These are phyloP conservation scores for Cubamyces lactineus DNA, from an alignment of 768 basidiomycete species.

Conservation along the genomic window DNA sequence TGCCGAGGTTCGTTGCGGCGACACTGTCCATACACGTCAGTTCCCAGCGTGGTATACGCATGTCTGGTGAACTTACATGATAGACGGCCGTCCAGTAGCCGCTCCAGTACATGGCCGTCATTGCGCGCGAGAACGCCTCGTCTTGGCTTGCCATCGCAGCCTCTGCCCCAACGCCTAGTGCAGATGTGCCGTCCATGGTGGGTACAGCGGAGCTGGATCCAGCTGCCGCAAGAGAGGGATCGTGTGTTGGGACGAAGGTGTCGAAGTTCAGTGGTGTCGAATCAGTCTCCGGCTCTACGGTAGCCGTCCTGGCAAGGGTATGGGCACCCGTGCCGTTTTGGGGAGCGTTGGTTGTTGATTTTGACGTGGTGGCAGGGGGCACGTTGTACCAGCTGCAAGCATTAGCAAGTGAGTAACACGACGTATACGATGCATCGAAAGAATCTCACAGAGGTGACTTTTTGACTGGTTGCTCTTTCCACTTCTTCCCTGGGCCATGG, in stretches of 20 bases:
- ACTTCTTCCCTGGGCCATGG: constrained; percentile 69
- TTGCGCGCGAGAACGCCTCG: constrained; percentile 75
- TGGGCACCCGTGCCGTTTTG: not conserved
- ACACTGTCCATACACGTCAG: constrained; percentile 6
- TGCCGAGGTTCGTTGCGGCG: constrained; percentile 20
- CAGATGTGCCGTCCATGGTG: constrained; percentile 11
- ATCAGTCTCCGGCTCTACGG: constrained; percentile 42
- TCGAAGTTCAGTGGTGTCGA: constrained; percentile 70
- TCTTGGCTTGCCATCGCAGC: constrained; percentile 56
- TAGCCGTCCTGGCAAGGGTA: not conserved
- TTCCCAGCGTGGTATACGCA: not conserved
- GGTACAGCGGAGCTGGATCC: constrained; percentile 22
- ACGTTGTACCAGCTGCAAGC: constrained; percentile 77
- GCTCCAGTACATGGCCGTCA: constrained; percentile 84
- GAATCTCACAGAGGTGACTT: constrained; percentile 66
- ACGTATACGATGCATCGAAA: not conserved
- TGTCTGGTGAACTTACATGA: constrained; percentile 52
- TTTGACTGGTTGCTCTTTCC: constrained; percentile 72
- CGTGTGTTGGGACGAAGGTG: constrained; percentile 71
- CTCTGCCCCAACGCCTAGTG: constrained; percentile 5
- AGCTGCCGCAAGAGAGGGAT: constrained; percentile 55
- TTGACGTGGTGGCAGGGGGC: constrained; percentile 40
- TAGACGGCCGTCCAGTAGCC: constrained; percentile 90
- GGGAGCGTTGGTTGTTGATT: constrained; percentile 12
- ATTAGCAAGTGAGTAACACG: not conserved